A percentile compares a stretch with the other conserved stretches of the same genome.
Evolutionary conservation across 192 early-diverging fungal genomes (phyloP).

Genomic region (Diversispora eburnea): DNA sequence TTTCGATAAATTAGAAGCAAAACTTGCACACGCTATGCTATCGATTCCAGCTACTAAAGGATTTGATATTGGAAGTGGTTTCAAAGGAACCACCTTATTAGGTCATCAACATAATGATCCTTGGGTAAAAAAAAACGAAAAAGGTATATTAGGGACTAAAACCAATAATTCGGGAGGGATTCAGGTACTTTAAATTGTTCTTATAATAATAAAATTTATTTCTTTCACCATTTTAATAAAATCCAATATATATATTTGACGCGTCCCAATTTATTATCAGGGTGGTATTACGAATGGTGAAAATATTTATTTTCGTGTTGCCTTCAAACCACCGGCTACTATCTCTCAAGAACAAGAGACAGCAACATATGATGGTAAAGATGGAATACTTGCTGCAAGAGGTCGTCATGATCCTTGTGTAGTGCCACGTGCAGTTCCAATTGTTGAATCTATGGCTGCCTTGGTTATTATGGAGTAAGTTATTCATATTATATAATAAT

Average conservation of each 20-base stretch:
- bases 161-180: constrained; percentile 97
- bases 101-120: constrained; percentile 94
- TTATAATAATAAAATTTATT: constrained; percentile 9
- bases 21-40: constrained; percentile 96
- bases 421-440: constrained; percentile 92
- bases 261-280: constrained; percentile 14
- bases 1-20: constrained; percentile 97
- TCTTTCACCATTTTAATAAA: neutral
- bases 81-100: constrained; percentile 79
- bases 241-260: constrained; percentile 20
- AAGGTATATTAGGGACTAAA: constrained; percentile 69
- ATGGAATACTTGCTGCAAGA: constrained; percentile 81
- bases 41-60: constrained; percentile 98
- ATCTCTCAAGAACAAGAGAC: constrained; percentile 90
- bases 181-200: constrained; percentile 43
- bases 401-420: constrained; percentile 98
- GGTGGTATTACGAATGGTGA: constrained; percentile 98
- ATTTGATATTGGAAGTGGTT: constrained; percentile 95
- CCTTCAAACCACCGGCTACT: constrained; percentile 96
- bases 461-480: constrained; percentile 88
- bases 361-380: constrained; percentile 76
- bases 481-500: neutral
- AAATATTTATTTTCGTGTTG: constrained; percentile 94
- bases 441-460: constrained; percentile 96
- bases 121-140: constrained; percentile 59